Evolutionary conservation across 2,329 filamentous ascomycete genomes (phyloP).

Genomic region (Calonectria hawksworthii): DNA sequence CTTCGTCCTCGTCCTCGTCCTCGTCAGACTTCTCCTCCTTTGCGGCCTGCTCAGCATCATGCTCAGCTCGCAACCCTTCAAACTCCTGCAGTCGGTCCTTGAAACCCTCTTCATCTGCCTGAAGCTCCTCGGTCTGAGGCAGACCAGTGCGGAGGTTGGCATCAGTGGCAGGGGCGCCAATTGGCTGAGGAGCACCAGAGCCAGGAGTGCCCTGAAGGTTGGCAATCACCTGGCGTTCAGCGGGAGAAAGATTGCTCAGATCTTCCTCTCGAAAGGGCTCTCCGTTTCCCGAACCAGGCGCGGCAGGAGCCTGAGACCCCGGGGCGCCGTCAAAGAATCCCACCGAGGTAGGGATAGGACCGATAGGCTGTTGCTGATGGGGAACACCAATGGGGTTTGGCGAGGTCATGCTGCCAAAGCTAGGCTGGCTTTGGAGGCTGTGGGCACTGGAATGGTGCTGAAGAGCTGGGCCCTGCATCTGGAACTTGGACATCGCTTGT

Average conservation of each 20-base stretch:
- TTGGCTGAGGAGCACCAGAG: constrained; percentile 53
- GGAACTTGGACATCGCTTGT: constrained; percentile 82
- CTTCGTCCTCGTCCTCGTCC: constrained; percentile 43
- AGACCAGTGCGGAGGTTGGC: constrained; percentile 60
- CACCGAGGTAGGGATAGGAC: constrained; percentile 70
- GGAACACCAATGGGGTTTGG: constrained; percentile 79
- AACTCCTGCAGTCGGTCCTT: constrained; percentile 86
- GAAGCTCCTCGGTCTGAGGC: constrained; percentile 64
- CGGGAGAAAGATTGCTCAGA: constrained; percentile 72
- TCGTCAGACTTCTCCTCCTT: constrained; percentile 52
- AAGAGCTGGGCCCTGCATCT: constrained; percentile 69
- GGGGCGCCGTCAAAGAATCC: constrained; percentile 79
- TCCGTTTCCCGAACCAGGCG: constrained; percentile 51
- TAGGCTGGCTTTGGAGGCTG: constrained; percentile 96
- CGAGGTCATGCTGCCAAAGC: constrained; percentile 95
- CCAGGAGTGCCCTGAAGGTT: constrained; percentile 46
- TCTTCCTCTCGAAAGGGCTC: constrained; percentile 80
- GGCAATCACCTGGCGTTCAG: constrained; percentile 68
- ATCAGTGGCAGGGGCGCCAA: constrained; percentile 51
- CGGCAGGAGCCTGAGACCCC: constrained; percentile 40
- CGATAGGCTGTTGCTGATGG: constrained; percentile 63
- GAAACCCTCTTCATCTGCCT: constrained; percentile 70
- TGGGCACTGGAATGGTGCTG: constrained; percentile 97
- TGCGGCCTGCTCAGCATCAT: constrained; percentile 68
- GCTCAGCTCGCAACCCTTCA: constrained; percentile 80